Percentiles rank a stretch among this genome's conserved stretches.
phyloP scores from a whole-genome alignment of 768 basidiomycete species.

The Lactarius vividus region DNA sequence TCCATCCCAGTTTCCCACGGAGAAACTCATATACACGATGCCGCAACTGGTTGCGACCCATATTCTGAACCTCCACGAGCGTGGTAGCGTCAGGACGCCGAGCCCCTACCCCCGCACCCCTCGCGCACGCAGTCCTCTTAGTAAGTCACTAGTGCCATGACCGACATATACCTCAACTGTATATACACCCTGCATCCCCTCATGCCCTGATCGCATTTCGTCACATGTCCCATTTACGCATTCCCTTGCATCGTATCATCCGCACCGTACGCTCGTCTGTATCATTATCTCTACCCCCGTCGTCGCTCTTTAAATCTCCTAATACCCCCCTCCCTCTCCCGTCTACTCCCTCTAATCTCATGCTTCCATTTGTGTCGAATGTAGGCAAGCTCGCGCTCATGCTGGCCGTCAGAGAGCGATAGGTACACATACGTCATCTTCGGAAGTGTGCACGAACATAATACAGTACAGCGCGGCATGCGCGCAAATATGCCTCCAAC shows the following conservation, averaged over 20 bases:
- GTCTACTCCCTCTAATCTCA: background rate
- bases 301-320: conserved; percentile 12
- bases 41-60: conserved; percentile 29
- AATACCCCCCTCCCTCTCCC: conserved; percentile 5
- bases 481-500: background rate
- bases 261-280: conserved; percentile 14
- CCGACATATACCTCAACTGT: background rate
- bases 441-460: conserved; percentile 10
- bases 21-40: conserved; percentile 25
- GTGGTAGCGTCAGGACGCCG: conserved; percentile 19
- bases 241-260: conserved; percentile 9
- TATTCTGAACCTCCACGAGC: conserved; percentile 25
- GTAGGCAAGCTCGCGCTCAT: conserved; percentile 1
- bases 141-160: conserved; percentile 10
- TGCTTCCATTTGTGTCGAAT: conserved; percentile 16
- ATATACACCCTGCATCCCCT: background rate
- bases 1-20: conserved; percentile 3
- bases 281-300: conserved; percentile 21
- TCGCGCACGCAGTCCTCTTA: conserved; percentile 15
- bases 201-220: conserved; percentile 7
- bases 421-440: conserved; percentile 9
- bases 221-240: conserved; percentile 13
- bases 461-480: conserved; percentile 5
- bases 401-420: background rate
- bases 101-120: background rate